Evolutionary conservation across 306 rosid species (phyloP).

Genomic region (Casuarina cunninghamiana): DNA sequence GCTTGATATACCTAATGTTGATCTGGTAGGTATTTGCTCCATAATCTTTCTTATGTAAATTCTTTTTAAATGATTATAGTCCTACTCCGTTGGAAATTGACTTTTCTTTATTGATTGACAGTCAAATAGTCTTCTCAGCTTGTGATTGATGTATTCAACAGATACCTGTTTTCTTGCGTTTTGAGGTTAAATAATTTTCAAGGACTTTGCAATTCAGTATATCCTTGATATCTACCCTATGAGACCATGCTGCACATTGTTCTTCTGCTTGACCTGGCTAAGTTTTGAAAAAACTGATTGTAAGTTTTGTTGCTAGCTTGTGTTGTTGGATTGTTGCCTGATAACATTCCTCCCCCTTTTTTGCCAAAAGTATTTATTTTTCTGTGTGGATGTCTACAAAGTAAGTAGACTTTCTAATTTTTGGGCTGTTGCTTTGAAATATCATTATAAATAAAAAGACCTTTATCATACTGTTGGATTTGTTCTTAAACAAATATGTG

Average conservation of each 20-base stretch:
- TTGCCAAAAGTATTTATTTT: background rate
- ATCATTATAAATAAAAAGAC: background rate
- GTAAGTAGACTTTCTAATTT: background rate
- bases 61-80: background rate
- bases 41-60: background rate
- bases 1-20: conserved; percentile 97
- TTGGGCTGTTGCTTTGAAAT: background rate
- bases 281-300: background rate
- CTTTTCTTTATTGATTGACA: background rate
- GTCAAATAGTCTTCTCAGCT: background rate
- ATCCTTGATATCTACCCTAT: background rate
- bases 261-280: background rate
- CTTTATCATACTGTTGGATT: background rate
- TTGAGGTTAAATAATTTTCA: background rate
- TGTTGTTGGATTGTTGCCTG: background rate
- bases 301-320: background rate
- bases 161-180: background rate
- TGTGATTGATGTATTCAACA: background rate
- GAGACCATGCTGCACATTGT: background rate
- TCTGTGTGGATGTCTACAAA: background rate
- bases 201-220: background rate
- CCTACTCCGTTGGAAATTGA: background rate
- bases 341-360: background rate
- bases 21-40: conserved; percentile 66
- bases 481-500: background rate